phyloP scores from a whole-genome alignment of 2,329 filamentous ascomycete genomes.

The Cercospora sp. region DNA sequence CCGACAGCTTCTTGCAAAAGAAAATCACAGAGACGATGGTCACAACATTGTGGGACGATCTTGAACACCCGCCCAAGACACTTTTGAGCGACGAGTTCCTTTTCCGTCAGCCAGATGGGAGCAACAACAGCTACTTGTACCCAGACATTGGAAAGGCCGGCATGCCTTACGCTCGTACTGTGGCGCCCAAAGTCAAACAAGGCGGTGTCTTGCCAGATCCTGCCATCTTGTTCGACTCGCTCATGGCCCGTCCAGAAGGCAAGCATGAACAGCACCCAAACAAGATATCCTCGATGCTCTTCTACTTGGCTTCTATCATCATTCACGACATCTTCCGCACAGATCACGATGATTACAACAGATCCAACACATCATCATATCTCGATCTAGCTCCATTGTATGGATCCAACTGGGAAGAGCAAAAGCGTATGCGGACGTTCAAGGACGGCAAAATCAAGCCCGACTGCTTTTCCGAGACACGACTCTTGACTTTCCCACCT shows the following conservation, averaged over 20 bases:
- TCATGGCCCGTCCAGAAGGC: constrained; percentile 64
- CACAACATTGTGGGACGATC: constrained; percentile 50
- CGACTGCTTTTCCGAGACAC: constrained; percentile 67
- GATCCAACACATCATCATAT: constrained; percentile 70
- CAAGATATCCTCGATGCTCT: constrained; percentile 72
- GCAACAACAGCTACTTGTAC: constrained; percentile 58
- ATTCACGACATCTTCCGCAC: constrained; percentile 65
- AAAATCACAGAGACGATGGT: constrained; percentile 48
- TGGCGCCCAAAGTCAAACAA: constrained; percentile 58
- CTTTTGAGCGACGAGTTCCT: constrained; percentile 48
- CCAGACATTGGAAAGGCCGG: constrained; percentile 65
- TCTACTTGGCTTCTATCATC: constrained; percentile 70
- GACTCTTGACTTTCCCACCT: constrained; percentile 65
- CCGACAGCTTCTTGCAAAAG: constrained; percentile 43
- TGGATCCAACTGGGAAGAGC: constrained; percentile 66
- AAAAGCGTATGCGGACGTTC: constrained; percentile 64
- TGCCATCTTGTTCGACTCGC: constrained; percentile 65
- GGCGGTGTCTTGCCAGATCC: constrained; percentile 64
- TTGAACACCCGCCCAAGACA: constrained; percentile 50
- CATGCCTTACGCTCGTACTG: constrained; percentile 67
- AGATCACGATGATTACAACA: constrained; percentile 61
- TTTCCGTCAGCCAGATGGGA: constrained; percentile 53
- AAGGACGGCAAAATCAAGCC: constrained; percentile 69
- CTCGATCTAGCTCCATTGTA: constrained; percentile 73
- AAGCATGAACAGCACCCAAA: constrained; percentile 62